A percentile compares a stretch with the other conserved stretches of the same genome.
These are phyloP conservation scores for Colletotrichum orchidophilum DNA, from an alignment of 2,329 filamentous ascomycete species.

Conservation along the genomic window DNA sequence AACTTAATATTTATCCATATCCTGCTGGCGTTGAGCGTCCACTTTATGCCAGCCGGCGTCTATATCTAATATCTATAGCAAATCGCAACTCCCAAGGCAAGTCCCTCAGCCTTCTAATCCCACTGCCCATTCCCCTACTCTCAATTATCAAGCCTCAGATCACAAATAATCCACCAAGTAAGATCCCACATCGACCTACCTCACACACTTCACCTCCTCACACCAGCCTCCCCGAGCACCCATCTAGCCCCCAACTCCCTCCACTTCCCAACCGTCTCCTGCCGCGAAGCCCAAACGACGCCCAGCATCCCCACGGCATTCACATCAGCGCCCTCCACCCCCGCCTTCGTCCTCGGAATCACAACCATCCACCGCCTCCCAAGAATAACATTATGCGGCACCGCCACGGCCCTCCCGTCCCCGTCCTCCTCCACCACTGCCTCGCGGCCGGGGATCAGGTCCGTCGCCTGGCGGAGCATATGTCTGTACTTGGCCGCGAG, in stretches of 20 bases:
- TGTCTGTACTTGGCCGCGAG: slow-evolving; percentile 39
- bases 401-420: slow-evolving; percentile 21
- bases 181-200: too few species aligned
- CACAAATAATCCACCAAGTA: too few species aligned
- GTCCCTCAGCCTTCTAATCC: too few species aligned
- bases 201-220: slow-evolving; percentile 27
- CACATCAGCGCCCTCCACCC: slow-evolving; percentile 47
- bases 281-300: slow-evolving; percentile 46
- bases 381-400: slow-evolving; percentile 57
- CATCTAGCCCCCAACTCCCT: slow-evolving; percentile 44
- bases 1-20: too few species aligned
- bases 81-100: too few species aligned
- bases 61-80: too few species aligned
- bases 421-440: not conserved
- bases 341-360: slow-evolving; percentile 51
- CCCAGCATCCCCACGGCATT: slow-evolving; percentile 60
- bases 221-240: slow-evolving; percentile 49
- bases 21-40: too few species aligned
- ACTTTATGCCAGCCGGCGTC: too few species aligned
- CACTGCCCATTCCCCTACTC: too few species aligned
- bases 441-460: slow-evolving; percentile 16
- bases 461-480: slow-evolving; percentile 38
- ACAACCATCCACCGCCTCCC: slow-evolving; percentile 56
- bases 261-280: slow-evolving; percentile 44
- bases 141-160: too few species aligned